These are phyloP conservation scores for Gaeumannomyces sp. DNA, from an alignment of 2,329 filamentous ascomycete genomes.

Conservation along the genomic window DNA sequence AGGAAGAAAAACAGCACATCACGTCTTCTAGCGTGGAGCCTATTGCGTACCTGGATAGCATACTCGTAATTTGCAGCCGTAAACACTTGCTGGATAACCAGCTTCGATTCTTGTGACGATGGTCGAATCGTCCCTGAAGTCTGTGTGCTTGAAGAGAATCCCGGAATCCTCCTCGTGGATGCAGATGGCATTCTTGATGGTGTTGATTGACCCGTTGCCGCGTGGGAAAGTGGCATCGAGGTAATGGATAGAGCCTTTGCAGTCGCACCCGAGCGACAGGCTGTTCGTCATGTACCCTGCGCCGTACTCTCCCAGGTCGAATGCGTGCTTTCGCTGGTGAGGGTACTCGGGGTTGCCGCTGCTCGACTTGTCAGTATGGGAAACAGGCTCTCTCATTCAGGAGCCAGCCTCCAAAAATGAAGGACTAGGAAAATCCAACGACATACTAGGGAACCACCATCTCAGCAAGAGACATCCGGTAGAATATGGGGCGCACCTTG, in stretches of 20 bases:
- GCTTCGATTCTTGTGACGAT: constrained; percentile 78
- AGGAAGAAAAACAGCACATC: neutral
- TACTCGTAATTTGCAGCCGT: constrained; percentile 97
- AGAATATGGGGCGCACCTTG: constrained; percentile 72
- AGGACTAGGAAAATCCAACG: neutral
- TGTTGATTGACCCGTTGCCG: constrained; percentile 64
- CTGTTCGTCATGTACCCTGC: constrained; percentile 77
- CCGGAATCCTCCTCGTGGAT: constrained; percentile 92
- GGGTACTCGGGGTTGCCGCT: constrained; percentile 69
- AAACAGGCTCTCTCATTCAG: neutral
- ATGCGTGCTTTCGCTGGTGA: constrained; percentile 75
- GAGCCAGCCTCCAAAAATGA: neutral
- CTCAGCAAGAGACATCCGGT: constrained; percentile 80
- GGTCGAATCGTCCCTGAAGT: constrained; percentile 84
- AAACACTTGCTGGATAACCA: constrained; percentile 87
- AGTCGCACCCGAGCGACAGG: constrained; percentile 71
- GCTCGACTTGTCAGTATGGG: neutral
- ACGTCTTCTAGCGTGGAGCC: neutral
- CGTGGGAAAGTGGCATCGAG: constrained; percentile 84
- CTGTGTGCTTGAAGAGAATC: constrained; percentile 89
- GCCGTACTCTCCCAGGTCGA: constrained; percentile 68
- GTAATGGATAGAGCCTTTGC: constrained; percentile 87
- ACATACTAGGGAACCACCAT: constrained; percentile 82
- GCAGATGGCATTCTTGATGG: constrained; percentile 90
- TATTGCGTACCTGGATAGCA: constrained; percentile 34